Base-by-base conservation (phyloP, 2,329 filamentous ascomycete species). In the Fusarium vanettenii region DNA sequence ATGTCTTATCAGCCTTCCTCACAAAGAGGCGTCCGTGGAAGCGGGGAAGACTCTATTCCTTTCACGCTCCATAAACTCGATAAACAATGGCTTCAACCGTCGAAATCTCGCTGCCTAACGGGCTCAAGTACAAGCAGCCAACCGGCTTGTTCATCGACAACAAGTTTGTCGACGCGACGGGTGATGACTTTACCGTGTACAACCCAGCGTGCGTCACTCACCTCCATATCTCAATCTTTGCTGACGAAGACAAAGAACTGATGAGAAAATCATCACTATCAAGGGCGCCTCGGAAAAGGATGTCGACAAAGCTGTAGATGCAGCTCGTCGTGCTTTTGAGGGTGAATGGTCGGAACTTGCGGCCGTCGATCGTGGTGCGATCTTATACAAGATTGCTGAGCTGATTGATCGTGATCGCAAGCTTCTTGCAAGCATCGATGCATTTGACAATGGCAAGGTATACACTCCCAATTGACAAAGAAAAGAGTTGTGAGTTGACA, bases 81-180 rank as follows among this genome's bases (percentile, higher is more conserved):
- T 13, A 27, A 31, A 37, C 20, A 27, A 69, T 69, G 66, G 33
- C 61, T 27, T 59, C 63, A 20, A 48, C 64, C 2, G 41, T 68
- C 31, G 37, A 71, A 16, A 67, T 72, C 22, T 43, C 67, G 4
- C 45, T 67, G 41, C 75, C 73, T 57, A 78, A 78, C 25, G 76
- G 76, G 16, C 66, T 76, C 25, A 75, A 69, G 25, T 80, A 78
- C 74, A 76, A 92, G 86, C 73, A 78, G 55, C 73, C 74, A 4
- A 74, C 69, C 18, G 68, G 73, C 22, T 64, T 78, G 8, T 78
- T 78, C 64, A 76, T 77, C 55, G 70, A 73, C 45, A 74, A 76
- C 50, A 60, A 76, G 61, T 76, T 76, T 25, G 65, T 76, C 22
- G 37, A 69, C 10, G 64, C 60, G 2, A 59, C 61, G 2, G 67